A percentile compares a stretch with the other conserved stretches of the same genome.
Evolutionary conservation across 2,329 filamentous ascomycete species (phyloP).

Genomic region (Fusarium longipes): DNA sequence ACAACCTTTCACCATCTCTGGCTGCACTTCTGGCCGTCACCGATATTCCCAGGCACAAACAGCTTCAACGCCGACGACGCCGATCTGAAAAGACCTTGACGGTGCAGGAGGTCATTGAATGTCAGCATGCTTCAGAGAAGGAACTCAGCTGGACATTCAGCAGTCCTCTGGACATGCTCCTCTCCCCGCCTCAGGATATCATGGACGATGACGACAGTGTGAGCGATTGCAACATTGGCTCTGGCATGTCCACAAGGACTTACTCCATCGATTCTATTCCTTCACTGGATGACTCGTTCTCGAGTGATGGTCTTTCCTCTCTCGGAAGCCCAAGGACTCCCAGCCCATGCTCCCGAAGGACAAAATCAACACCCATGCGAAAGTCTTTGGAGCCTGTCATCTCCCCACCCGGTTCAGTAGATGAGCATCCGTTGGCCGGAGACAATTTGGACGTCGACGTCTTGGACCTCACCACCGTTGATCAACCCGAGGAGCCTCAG

Average conservation of each 20-base stretch:
- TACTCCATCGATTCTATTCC: constrained; percentile 71
- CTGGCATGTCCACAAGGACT: constrained; percentile 64
- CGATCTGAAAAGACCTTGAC: constrained; percentile 55
- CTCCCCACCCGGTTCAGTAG: constrained; percentile 64
- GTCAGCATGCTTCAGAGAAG: constrained; percentile 67
- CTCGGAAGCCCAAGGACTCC: constrained; percentile 61
- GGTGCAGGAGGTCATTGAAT: constrained; percentile 66
- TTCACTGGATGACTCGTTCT: constrained; percentile 67
- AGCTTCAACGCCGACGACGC: constrained; percentile 51
- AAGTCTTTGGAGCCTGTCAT: constrained; percentile 65
- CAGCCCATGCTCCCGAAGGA: constrained; percentile 47
- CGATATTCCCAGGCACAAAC: constrained; percentile 65
- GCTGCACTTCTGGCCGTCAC: constrained; percentile 71
- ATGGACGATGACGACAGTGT: constrained; percentile 60
- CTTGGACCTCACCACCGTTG: constrained; percentile 62
- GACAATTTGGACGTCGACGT: constrained; percentile 50
- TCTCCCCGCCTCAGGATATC: constrained; percentile 70
- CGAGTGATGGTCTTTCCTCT: constrained; percentile 62
- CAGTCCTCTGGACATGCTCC: constrained; percentile 68
- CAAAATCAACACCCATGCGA: constrained; percentile 56
- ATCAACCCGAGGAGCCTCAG: constrained; percentile 50
- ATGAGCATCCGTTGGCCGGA: constrained; percentile 63
- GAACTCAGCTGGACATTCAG: constrained; percentile 66
- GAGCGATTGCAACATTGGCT: constrained; percentile 65
- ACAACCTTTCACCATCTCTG: constrained; percentile 68